Base-by-base conservation (phyloP, 2,329 filamentous ascomycete genomes). In the Lasiodiplodia gonubiensis region DNA sequence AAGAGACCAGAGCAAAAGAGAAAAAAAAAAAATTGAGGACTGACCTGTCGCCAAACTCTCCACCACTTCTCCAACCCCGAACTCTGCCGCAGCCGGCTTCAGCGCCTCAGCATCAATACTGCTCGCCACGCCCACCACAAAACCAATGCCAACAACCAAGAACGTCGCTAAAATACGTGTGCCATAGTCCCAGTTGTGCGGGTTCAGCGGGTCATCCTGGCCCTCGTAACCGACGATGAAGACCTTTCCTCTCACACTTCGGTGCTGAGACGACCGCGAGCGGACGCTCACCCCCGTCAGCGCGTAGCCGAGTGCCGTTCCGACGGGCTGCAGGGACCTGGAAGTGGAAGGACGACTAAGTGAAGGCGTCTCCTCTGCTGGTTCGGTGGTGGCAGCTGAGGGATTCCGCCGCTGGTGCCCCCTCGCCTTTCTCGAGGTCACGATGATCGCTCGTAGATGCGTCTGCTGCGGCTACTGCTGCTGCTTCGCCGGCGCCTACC, bases 101-200 rank as follows among this genome's bases (percentile, higher is more conserved):
- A 85, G 69, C 0, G 84, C 82, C 0, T 80, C 80, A 0, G 84
- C 83, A 66, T 87, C 85, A 49, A 88, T 86, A 0, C 84, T 82
- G 4, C 83, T 85, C 0, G 85, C 85, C 1, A 82, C 77, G 3
- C 81, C 81, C 0, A 87, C 84, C 0, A 85, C 80, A 33, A 84
- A 82, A 0, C 80, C 85, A 35, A 89, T 84, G 67, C 72, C 30
- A 65, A 35, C 66, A 3, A 80, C 73, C 52, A 76, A 69, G 23
- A 75, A 65, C 0, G 77, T 80, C 55, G 76, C 76, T 18, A 69
- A 70, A 1, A 79, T 72, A 21, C 78, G 71, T 48, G 63, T 70
- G 12, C 66, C 67, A 35, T 68, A 66, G n/a, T 72, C 72, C 77
- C 77, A 80, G 46, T 79, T 79, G 49, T 80, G 77, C n/a, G 78